Base-by-base conservation (phyloP, 2,329 filamentous ascomycete genomes). In the Gnomoniopsis smithogilvyi region DNA sequence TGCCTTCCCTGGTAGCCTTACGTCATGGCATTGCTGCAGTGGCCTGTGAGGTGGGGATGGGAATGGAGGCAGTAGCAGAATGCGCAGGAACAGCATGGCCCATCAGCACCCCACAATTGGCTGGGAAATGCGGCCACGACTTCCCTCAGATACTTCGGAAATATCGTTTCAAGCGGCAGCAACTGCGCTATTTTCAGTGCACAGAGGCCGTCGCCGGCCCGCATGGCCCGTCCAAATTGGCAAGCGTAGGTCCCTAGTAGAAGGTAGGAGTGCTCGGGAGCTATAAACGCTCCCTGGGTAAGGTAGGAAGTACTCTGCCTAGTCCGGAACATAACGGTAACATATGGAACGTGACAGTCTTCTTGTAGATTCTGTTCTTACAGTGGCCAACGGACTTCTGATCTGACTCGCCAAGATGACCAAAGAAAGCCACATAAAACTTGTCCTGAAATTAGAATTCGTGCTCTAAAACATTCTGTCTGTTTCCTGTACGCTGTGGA, bases 51-150 rank as follows among this genome's bases (percentile, higher is more conserved):
- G 48, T 19, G 17, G 19, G 14, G 3, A 30, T 17, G 26, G 45
- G 45, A 30, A 54, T 21, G 52, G 38, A 50, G 47, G 47, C 19
- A 56, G 19, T 22, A 38, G 41, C 36, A 43, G n/a, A 30, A 22
- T 21, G 19, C 11, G 33, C 33, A 22, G 52, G 17, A 36, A 19
- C n/a, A n/a, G 45, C 54, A 24, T 56, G 36, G 22, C 22, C 54
- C 47, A 19, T 36, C 22, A 22, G 41, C 51, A 46, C 38, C 22
- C 51, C 41, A 54, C 46, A 56, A 56, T 56, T 56, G 54, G 54
- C 34, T 51, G 47, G n/a, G 7, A 33, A 34, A 33, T 45, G 34
- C 46, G 26, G 19, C 30, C 46, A 51, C 47, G 21, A 47, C 45
- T 21, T n/a, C 3, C 19, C 21, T 12, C 7, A 38, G 26, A 24